Percentiles rank a stretch among this genome's conserved stretches.
These are phyloP conservation scores for Corinectria fuckeliana DNA, from an alignment of 2,329 filamentous ascomycete species.

Conservation along the genomic window DNA sequence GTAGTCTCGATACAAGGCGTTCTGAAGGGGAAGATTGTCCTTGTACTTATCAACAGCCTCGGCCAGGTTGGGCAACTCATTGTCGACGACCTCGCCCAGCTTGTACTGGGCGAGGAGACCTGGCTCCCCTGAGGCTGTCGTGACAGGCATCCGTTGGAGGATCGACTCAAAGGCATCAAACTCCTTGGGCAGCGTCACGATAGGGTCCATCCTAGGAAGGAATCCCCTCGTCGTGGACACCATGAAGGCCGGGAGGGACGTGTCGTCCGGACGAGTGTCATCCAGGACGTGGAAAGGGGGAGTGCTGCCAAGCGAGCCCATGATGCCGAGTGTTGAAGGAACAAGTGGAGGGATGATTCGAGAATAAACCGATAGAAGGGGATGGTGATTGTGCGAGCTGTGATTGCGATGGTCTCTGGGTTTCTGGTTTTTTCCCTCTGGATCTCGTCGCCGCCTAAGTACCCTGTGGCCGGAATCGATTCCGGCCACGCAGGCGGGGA, in stretches of 20 bases:
- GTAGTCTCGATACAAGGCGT: conserved; percentile 90
- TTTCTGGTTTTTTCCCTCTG: conserved; percentile 20
- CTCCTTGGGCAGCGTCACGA: conserved; percentile 70
- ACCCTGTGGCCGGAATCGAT: conserved; percentile 56
- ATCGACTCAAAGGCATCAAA: conserved; percentile 77
- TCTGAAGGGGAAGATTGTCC: conserved; percentile 78
- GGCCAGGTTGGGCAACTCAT: conserved; percentile 79
- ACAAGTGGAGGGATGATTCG: conserved; percentile 4
- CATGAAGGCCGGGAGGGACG: conserved; percentile 75
- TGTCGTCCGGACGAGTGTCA: conserved; percentile 68
- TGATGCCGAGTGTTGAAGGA: conserved; percentile 35
- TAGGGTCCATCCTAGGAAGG: conserved; percentile 70
- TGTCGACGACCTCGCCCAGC: conserved; percentile 76
- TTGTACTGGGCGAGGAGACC: conserved; percentile 78
- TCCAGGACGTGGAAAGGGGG: conserved; percentile 65
- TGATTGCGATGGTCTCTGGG: conserved; percentile 10
- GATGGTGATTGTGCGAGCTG: background rate
- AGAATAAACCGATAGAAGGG: conserved; percentile 10
- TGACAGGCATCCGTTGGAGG: conserved; percentile 79
- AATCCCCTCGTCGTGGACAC: conserved; percentile 79
- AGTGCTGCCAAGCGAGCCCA: conserved; percentile 49
- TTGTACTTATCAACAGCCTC: conserved; percentile 74
- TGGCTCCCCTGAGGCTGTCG: conserved; percentile 73
- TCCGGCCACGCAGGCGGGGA: conserved; percentile 51
- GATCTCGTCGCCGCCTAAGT: conserved; percentile 51